Conservation (phyloP, 1,284 basidiomycete species). For the Irpex sp. region DNA sequence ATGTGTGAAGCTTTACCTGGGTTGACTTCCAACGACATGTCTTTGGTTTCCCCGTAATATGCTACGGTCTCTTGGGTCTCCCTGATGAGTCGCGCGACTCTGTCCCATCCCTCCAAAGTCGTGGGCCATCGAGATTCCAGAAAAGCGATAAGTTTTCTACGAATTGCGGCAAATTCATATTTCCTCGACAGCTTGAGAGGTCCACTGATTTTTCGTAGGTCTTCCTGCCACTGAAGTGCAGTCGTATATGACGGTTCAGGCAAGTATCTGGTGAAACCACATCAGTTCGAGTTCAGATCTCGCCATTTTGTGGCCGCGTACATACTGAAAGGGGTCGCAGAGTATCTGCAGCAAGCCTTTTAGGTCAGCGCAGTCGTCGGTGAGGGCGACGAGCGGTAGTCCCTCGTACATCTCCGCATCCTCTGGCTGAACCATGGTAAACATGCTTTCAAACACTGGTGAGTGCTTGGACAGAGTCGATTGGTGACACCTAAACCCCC, state of each 20-base stretch:
- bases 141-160: background rate
- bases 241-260: background rate
- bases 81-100: too few species aligned
- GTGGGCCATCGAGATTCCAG: background rate
- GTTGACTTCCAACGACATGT: too few species aligned
- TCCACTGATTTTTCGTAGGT: background rate
- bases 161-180: background rate
- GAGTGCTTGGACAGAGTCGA: constrained; percentile 4
- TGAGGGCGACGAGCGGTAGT: background rate
- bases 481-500: constrained; percentile 10
- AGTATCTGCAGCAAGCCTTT: background rate
- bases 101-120: background rate
- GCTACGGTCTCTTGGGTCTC: too few species aligned
- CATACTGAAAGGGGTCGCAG: background rate
- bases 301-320: background rate
- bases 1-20: background rate
- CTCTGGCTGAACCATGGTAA: background rate
- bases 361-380: background rate
- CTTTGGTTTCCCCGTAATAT: too few species aligned
- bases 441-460: constrained; percentile 4
- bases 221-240: background rate
- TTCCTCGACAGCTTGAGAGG: background rate
- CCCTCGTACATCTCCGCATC: background rate
- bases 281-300: too few species aligned
- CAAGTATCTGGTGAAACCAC: background rate